Conservation (phyloP, 176 grass and related monocot species). For the Dendrocalamus sinicus region DNA sequence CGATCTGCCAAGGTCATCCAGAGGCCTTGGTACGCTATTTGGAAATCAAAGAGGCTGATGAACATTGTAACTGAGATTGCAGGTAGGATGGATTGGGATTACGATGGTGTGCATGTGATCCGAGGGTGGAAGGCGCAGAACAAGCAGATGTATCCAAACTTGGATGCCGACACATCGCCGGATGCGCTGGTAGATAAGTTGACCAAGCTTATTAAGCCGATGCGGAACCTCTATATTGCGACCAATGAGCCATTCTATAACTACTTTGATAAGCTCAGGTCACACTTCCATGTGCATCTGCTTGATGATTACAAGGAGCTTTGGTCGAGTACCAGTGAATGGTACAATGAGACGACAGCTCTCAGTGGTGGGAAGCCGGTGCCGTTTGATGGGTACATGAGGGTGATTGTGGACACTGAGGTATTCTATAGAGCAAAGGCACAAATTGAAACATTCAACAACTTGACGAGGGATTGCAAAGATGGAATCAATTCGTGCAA, state of each 20-base stretch:
- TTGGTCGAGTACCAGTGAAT: conserved; percentile 83
- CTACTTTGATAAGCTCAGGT: conserved; percentile 89
- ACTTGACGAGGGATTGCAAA: conserved; percentile 96
- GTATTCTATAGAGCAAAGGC: conserved; percentile 83
- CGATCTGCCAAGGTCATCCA: conserved; percentile 73
- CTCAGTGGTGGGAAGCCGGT: conserved; percentile 67
- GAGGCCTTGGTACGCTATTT: conserved; percentile 85
- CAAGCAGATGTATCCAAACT: conserved; percentile 80
- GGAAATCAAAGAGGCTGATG: conserved; percentile 94
- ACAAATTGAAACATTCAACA: conserved; percentile 84
- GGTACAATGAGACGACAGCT: conserved; percentile 79
- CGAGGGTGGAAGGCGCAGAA: conserved; percentile 81
- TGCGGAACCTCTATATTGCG: conserved; percentile 85
- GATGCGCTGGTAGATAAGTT: conserved; percentile 66
- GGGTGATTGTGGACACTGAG: conserved; percentile 85
- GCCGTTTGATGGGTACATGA: conserved; percentile 90
- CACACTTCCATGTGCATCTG: conserved; percentile 85
- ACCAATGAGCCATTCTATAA: conserved; percentile 90
- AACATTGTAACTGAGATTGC: conserved; percentile 93
- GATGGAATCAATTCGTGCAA: conserved; percentile 93
- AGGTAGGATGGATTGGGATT: conserved; percentile 89
- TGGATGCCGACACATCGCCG: conserved; percentile 79
- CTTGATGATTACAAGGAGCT: conserved; percentile 94
- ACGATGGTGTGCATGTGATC: conserved; percentile 82
- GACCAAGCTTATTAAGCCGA: conserved; percentile 56